Evolutionary conservation across 2,329 filamentous ascomycete species (phyloP).

Genomic region (Fusarium torulosum): DNA sequence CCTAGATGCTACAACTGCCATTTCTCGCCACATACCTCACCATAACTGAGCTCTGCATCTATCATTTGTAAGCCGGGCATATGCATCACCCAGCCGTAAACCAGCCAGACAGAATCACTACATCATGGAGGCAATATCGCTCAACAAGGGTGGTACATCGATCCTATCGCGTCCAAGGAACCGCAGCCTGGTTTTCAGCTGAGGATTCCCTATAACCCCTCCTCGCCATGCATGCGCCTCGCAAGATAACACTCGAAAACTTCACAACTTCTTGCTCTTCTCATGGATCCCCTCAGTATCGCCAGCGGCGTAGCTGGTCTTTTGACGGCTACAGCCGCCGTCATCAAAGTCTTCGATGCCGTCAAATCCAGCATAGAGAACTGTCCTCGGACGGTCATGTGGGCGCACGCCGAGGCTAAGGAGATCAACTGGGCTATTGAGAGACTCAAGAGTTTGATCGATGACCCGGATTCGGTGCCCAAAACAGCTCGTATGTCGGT

Average conservation of each 20-base stretch:
- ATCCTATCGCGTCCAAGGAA: background rate
- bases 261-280: background rate
- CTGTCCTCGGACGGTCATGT: conserved; percentile 13
- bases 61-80: background rate
- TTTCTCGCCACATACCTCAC: too few species aligned
- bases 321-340: conserved; percentile 13
- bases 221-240: background rate
- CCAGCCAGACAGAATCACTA: background rate
- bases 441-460: conserved; percentile 18
- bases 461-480: conserved; percentile 21
- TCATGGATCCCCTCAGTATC: conserved; percentile 26
- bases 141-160: conserved; percentile 7
- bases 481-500: conserved; percentile 21
- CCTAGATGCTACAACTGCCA: too few species aligned
- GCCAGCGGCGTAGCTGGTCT: conserved; percentile 27
- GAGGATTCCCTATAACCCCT: conserved; percentile 1
- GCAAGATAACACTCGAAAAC: background rate
- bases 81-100: background rate
- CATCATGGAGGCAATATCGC: conserved; percentile 23
- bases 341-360: conserved; percentile 17
- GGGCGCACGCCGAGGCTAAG: conserved; percentile 24
- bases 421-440: conserved; percentile 27
- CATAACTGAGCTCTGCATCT: too few species aligned
- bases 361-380: conserved; percentile 14
- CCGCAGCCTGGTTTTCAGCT: conserved; percentile 23